A percentile compares a stretch with the other conserved stretches of the same genome.
Evolutionary conservation across 768 basidiomycete species (phyloP).

Genomic region (Scleroderma bovista): DNA sequence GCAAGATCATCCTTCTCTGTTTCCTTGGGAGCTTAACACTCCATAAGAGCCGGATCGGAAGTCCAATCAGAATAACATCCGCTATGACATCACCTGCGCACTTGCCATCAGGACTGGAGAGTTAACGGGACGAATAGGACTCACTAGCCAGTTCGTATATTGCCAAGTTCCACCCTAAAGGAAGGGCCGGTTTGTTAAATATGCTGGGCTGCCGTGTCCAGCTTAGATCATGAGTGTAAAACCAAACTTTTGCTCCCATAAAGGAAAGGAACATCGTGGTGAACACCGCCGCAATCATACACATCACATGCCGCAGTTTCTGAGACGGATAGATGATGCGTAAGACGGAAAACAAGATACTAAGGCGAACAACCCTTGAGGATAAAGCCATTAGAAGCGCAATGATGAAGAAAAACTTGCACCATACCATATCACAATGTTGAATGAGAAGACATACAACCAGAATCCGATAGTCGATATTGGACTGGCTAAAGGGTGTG

Average conservation of each 20-base stretch:
- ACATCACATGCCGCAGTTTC: slow-evolving; percentile 8
- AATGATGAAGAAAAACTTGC: neutral
- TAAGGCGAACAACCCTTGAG: slow-evolving; percentile 18
- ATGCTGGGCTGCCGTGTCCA: slow-evolving; percentile 6
- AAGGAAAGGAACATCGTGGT: slow-evolving; percentile 5
- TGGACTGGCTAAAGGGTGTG: neutral
- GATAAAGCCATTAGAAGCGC: neutral
- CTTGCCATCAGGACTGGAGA: neutral
- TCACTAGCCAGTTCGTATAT: slow-evolving; percentile 14
- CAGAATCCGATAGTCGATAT: slow-evolving; percentile 7
- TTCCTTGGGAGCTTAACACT: slow-evolving; percentile 13
- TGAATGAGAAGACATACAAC: slow-evolving; percentile 4
- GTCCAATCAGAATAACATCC: slow-evolving; percentile 9
- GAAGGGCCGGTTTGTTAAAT: slow-evolving; percentile 9
- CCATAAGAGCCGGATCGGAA: slow-evolving; percentile 19
- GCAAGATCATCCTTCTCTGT: slow-evolving; percentile 21
- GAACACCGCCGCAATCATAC: slow-evolving; percentile 7
- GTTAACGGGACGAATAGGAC: neutral
- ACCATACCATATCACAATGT: slow-evolving; percentile 13
- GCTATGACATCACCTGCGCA: slow-evolving; percentile 13
- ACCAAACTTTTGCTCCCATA: slow-evolving; percentile 8
- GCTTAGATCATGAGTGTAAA: slow-evolving; percentile 4
- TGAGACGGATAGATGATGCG: slow-evolving; percentile 13
- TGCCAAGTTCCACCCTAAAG: neutral
- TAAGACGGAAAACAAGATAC: slow-evolving; percentile 15